Evolutionary conservation across 768 basidiomycete genomes (phyloP), one percentile per base, ranked within the genome.

Genomic region (Suillus bovinus): DNA sequence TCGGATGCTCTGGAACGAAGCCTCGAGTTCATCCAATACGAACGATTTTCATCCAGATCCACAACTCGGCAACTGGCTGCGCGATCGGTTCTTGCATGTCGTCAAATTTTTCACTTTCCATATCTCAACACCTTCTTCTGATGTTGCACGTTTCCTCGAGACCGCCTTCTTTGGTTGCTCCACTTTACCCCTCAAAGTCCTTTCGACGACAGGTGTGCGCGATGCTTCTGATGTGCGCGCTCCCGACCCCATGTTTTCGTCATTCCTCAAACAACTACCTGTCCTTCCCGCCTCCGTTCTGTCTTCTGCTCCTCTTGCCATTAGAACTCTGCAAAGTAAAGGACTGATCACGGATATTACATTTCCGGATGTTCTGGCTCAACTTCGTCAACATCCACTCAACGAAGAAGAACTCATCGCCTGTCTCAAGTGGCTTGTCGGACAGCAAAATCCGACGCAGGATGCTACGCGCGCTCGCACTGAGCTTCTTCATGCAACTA

Each of bases 101-200:
- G 79, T 97, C 58, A 86, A 85, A 63, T 97, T 97, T 78, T 98
- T 97, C 79, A 90, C 92, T 2, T 98, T 94, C 74, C 84, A 87
- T 65, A 78, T 83, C 3, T 96, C 96, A 0, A 96, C 96, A 0
- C 96, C 96, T 1, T 93, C 91, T 0, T 72, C 85, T 2, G 84
- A 91, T 53, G 91, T 98, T 34, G 88, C 93, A 0, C 76, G 74
- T 11, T 74, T 85, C 17, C 82, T 96, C 61, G 89, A 94, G 71
- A 76, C 80, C 1, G 87, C 89, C 1, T 98, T 98, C 77, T 97
- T 95, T 72, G 74, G 79, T 0, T 91, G 89, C 64, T 79, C 81
- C 11, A 66, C 73, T 1, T 77, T 75, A 16, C 75, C 79, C 0
- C 84, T 96, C 70, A 85, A 88, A 0, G 78, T 99, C 41, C 81